These are phyloP conservation scores for Elaeagnus macrophylla DNA, from an alignment of 306 rosid genomes.

Conservation along the genomic window DNA sequence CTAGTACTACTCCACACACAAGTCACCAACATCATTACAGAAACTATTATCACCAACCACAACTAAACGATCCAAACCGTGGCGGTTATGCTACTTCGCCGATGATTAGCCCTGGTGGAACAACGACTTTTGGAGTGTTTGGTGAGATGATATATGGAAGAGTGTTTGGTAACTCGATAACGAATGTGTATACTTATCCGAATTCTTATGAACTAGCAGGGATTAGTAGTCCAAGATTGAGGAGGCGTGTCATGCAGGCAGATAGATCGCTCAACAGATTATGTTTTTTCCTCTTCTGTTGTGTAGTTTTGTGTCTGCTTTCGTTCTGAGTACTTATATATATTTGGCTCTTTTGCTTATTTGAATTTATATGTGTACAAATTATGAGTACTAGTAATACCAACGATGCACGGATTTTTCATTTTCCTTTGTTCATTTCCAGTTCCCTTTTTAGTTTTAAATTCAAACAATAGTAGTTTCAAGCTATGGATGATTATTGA, in stretches of 20 bases:
- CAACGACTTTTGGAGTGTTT: slow-evolving; percentile 37
- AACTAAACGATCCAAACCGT: slow-evolving; percentile 23
- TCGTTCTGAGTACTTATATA: slow-evolving; percentile 33
- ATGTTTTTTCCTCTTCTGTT: slow-evolving; percentile 68
- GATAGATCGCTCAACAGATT: slow-evolving; percentile 68
- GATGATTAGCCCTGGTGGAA: slow-evolving; percentile 24
- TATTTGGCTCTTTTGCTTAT: too few species aligned
- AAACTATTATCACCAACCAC: slow-evolving; percentile 28
- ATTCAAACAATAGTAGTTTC: too few species aligned
- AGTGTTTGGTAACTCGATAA: slow-evolving; percentile 55
- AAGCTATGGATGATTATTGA: too few species aligned
- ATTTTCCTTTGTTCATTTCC: too few species aligned
- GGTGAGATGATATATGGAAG: slow-evolving; percentile 71
- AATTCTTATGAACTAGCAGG: slow-evolving; percentile 47
- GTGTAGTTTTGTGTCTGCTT: slow-evolving; percentile 55
- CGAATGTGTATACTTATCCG: slow-evolving; percentile 46
- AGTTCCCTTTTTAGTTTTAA: too few species aligned
- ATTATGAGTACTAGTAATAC: too few species aligned
- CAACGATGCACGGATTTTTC: too few species aligned
- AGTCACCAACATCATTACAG: slow-evolving; percentile 27
- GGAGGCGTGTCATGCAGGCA: slow-evolving; percentile 57
- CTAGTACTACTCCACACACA: slow-evolving; percentile 15
- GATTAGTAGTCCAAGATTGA: slow-evolving; percentile 47
- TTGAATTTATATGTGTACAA: too few species aligned
- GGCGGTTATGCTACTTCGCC: slow-evolving; percentile 19